These are phyloP conservation scores for Teratosphaeria epicoccoides DNA, from an alignment of 2,329 filamentous ascomycete species.

Conservation along the genomic window DNA sequence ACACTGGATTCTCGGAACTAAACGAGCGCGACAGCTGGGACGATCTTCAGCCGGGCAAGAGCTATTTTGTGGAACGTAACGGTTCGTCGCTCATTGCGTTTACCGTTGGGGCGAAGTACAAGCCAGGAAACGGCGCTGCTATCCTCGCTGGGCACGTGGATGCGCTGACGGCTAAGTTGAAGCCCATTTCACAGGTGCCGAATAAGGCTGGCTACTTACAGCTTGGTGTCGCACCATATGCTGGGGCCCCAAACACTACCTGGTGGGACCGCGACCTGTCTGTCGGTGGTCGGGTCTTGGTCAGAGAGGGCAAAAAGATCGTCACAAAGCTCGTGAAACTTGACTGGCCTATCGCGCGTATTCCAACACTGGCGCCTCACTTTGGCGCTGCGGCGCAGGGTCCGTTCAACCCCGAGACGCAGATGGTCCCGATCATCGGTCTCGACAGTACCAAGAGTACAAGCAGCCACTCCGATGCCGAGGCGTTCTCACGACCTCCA, in stretches of 20 bases:
- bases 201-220: slow-evolving; percentile 77
- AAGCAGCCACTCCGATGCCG: slow-evolving; percentile 26
- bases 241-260: slow-evolving; percentile 72
- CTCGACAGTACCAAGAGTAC: slow-evolving; percentile 49
- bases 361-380: slow-evolving; percentile 86
- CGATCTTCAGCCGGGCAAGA: slow-evolving; percentile 66
- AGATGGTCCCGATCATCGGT: slow-evolving; percentile 89
- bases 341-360: slow-evolving; percentile 85
- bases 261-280: slow-evolving; percentile 97
- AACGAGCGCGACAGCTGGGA: slow-evolving; percentile 69
- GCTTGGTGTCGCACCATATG: slow-evolving; percentile 86
- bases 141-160: slow-evolving; percentile 91
- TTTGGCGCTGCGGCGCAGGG: slow-evolving; percentile 63
- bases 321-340: slow-evolving; percentile 75
- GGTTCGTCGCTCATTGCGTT: slow-evolving; percentile 80
- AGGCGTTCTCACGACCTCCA: slow-evolving; percentile 24
- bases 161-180: slow-evolving; percentile 78
- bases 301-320: slow-evolving; percentile 73
- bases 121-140: slow-evolving; percentile 73
- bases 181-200: slow-evolving; percentile 80
- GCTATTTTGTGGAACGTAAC: slow-evolving; percentile 82
- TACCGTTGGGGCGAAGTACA: slow-evolving; percentile 66
- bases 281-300: slow-evolving; percentile 78
- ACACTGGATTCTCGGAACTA: slow-evolving; percentile 67
- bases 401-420: slow-evolving; percentile 75